phyloP scores from a whole-genome alignment of 148 eudicot species.

The Amaranthus palmeri region DNA sequence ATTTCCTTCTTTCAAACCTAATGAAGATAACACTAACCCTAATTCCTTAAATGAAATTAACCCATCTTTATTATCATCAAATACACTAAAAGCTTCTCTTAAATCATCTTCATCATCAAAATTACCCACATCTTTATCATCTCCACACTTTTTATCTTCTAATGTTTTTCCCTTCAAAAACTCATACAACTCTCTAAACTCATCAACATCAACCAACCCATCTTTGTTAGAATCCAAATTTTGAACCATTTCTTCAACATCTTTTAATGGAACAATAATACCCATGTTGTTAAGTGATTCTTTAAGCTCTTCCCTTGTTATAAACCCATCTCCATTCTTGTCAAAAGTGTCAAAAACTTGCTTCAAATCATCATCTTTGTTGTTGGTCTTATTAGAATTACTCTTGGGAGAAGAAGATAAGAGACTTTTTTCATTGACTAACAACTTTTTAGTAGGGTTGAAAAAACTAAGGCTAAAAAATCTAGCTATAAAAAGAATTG shows the following conservation, averaged over 20 bases:
- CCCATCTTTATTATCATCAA: conserved; percentile 68
- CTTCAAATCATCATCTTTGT: conserved; percentile 31
- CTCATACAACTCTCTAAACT: conserved; percentile 48
- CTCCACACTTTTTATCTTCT: not conserved
- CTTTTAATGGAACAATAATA: conserved; percentile 31
- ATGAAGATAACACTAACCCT: conserved; percentile 45
- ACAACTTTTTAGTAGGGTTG: conserved; percentile 24
- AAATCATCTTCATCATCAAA: conserved; percentile 23
- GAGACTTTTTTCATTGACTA: conserved; percentile 15
- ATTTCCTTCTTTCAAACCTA: conserved; percentile 56
- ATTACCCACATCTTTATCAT: not conserved
- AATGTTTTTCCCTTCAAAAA: conserved; percentile 12
- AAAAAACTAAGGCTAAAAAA: conserved; percentile 20
- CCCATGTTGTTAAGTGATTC: conserved; percentile 64
- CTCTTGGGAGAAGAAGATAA: not conserved
- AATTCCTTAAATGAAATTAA: conserved; percentile 53
- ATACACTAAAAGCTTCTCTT: conserved; percentile 63
- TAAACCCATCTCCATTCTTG: conserved; percentile 71
- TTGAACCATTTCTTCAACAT: conserved; percentile 51
- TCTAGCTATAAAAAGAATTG: conserved; percentile 16
- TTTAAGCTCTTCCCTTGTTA: conserved; percentile 56
- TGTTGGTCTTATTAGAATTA: not conserved
- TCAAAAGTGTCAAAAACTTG: conserved; percentile 64
- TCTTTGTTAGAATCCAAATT: conserved; percentile 60
- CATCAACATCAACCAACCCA: conserved; percentile 62